These are phyloP conservation scores for Gliomastix tumulicola DNA, from an alignment of 2,329 filamentous ascomycete genomes.

Conservation along the genomic window DNA sequence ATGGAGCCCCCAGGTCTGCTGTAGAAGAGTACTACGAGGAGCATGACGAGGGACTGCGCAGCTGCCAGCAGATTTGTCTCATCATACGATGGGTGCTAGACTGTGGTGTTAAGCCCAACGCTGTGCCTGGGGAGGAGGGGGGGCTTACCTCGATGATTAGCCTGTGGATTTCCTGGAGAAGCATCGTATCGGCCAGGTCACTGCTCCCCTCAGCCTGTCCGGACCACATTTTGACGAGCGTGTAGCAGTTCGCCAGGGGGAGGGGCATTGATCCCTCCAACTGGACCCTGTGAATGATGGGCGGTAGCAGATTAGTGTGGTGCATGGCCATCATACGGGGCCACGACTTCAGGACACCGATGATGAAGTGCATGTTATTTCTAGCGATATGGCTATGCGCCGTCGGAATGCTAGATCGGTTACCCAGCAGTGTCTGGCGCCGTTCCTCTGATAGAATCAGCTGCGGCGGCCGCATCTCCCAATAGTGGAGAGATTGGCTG, in stretches of 20 bases:
- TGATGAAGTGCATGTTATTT: conserved; percentile 6
- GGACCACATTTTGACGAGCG: conserved; percentile 6
- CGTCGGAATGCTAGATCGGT: not conserved
- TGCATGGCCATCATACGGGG: conserved; percentile 7
- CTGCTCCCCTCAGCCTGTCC: conserved; percentile 1
- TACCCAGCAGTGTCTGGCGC: conserved; percentile 1
- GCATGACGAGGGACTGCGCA: conserved; percentile 5
- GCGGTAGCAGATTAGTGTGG: conserved; percentile 4
- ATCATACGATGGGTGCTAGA: conserved; percentile 3
- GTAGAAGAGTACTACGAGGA: conserved; percentile 3
- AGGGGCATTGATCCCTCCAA: conserved; percentile 1
- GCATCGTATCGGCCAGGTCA: conserved; percentile 2
- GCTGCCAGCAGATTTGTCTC: conserved; percentile 4
- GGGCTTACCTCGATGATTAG: conserved; percentile 4
- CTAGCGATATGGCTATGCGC: not conserved
- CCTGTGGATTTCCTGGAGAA: conserved; percentile 5
- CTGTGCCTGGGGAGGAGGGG: too few relatives aligned
- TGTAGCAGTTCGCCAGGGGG: conserved; percentile 6
- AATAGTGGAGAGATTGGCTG: not conserved
- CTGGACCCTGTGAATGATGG: conserved; percentile 9
- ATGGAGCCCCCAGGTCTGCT: not conserved
- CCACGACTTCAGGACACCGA: conserved; percentile 9
- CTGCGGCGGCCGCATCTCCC: not conserved
- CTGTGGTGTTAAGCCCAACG: too few relatives aligned
- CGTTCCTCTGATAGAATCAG: not conserved